Conservation (phyloP, 1,284 basidiomycete genomes). For the Fomitopsis pinicola region DNA sequence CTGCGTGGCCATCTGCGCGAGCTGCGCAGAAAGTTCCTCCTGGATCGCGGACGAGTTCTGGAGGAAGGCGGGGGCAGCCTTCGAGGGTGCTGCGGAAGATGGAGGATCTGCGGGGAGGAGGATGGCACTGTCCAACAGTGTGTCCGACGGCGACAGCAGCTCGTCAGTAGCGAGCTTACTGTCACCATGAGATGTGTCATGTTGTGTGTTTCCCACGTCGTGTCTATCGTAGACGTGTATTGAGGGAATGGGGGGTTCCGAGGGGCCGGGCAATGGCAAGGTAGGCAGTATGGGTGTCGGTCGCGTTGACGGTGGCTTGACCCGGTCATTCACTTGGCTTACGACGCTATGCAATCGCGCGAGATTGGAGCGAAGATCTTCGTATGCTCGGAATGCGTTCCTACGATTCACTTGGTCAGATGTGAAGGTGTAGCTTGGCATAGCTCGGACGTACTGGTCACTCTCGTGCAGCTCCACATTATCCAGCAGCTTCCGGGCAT, state of each 20-base stretch:
- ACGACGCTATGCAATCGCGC: constrained; percentile 50
- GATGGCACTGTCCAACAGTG: constrained; percentile 8
- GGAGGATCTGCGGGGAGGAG: constrained; percentile 24
- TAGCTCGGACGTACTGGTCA: constrained; percentile 37
- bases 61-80: constrained; percentile 41
- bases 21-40: constrained; percentile 67
- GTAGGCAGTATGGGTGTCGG: constrained; percentile 33
- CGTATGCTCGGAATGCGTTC: constrained; percentile 22
- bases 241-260: constrained; percentile 14
- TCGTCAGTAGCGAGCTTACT: constrained; percentile 21
- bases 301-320: constrained; percentile 33
- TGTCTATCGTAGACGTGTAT: constrained; percentile 22
- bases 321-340: constrained; percentile 40
- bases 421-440: too few species aligned
- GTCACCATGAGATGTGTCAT: constrained; percentile 13
- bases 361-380: constrained; percentile 44
- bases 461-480: constrained; percentile 50
- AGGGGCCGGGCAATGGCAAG: constrained; percentile 15
- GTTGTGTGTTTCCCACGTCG: constrained; percentile 4
- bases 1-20: constrained; percentile 75
- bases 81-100: constrained; percentile 21
- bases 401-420: neutral
- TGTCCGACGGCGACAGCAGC: constrained; percentile 29
- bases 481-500: constrained; percentile 53
- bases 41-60: constrained; percentile 61